These are phyloP conservation scores for Colletotrichum navitas DNA, from an alignment of 2,329 filamentous ascomycete genomes.

Conservation along the genomic window DNA sequence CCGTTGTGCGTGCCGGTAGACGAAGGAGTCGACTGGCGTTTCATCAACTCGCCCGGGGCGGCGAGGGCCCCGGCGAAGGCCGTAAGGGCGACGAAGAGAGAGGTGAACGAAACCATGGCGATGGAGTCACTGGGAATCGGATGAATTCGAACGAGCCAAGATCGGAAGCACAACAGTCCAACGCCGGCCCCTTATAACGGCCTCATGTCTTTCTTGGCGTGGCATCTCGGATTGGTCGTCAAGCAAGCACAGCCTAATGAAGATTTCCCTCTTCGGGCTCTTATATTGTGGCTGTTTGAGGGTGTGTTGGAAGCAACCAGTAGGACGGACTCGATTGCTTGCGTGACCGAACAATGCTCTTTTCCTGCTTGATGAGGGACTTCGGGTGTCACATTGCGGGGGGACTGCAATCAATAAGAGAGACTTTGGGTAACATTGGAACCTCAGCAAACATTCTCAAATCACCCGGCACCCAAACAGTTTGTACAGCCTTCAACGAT, in stretches of 20 bases:
- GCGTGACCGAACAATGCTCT: neutral
- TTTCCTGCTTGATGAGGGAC: neutral
- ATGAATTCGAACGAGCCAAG: too few relatives aligned
- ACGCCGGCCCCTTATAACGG: neutral
- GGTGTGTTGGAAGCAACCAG: neutral
- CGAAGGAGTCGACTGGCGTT: conserved; percentile 51
- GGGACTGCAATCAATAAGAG: neutral
- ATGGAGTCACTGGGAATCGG: neutral
- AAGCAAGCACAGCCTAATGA: too few relatives aligned
- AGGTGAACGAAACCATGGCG: conserved; percentile 25
- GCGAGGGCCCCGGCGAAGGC: conserved; percentile 7
- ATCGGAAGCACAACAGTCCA: neutral
- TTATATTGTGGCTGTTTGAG: neutral
- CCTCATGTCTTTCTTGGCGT: neutral
- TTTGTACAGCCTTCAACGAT: neutral
- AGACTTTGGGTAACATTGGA: neutral
- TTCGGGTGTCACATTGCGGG: too few relatives aligned
- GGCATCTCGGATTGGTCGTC: neutral
- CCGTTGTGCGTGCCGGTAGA: conserved; percentile 53
- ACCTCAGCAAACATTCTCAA: neutral
- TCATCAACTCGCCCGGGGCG: conserved; percentile 23
- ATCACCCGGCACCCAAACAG: conserved; percentile 6
- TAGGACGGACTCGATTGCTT: too few relatives aligned
- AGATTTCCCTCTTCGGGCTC: neutral
- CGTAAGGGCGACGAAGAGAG: conserved; percentile 16